Conservation (phyloP, 2,329 filamentous ascomycete species). For the Aureobasidium musti region DNA sequence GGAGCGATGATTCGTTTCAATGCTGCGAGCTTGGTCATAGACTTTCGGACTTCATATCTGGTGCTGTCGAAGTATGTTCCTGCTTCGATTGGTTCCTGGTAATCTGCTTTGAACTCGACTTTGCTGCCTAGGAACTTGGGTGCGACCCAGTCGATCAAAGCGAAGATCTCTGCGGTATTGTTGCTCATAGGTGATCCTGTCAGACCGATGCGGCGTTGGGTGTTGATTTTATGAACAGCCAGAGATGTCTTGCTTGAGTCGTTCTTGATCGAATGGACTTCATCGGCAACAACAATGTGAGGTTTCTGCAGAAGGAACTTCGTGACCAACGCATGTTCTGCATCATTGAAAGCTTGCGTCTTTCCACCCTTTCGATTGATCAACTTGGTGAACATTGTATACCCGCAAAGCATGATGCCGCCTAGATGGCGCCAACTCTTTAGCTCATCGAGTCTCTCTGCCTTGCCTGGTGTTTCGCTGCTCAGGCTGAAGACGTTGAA, state of each 20-base stretch:
- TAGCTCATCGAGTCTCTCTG: constrained; percentile 53
- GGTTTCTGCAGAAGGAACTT: constrained; percentile 61
- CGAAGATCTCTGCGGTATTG: constrained; percentile 77
- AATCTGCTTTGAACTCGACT: constrained; percentile 69
- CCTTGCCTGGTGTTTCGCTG: not conserved
- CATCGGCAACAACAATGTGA: constrained; percentile 78
- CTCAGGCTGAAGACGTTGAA: constrained; percentile 55
- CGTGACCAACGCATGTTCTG: constrained; percentile 46
- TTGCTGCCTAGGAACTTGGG: constrained; percentile 72
- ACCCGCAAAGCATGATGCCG: constrained; percentile 77
- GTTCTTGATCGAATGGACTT: constrained; percentile 81
- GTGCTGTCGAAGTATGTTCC: constrained; percentile 70
- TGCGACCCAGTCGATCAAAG: constrained; percentile 86
- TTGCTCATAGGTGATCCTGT: constrained; percentile 87
- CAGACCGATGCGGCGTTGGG: constrained; percentile 73
- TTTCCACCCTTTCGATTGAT: constrained; percentile 36
- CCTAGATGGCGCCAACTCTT: constrained; percentile 63
- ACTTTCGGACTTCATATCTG: constrained; percentile 56
- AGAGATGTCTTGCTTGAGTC: constrained; percentile 54
- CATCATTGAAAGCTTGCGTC: constrained; percentile 58
- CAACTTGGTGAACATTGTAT: constrained; percentile 63
- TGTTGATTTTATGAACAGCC: constrained; percentile 62
- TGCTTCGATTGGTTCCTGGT: constrained; percentile 68
- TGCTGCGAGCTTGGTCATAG: constrained; percentile 67
- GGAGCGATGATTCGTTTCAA: constrained; percentile 72